Evolutionary conservation across 371 early-diverging fungal species (phyloP), one percentile per base, ranked within the genome.

Genomic region (Phascolomyces articulosus): DNA sequence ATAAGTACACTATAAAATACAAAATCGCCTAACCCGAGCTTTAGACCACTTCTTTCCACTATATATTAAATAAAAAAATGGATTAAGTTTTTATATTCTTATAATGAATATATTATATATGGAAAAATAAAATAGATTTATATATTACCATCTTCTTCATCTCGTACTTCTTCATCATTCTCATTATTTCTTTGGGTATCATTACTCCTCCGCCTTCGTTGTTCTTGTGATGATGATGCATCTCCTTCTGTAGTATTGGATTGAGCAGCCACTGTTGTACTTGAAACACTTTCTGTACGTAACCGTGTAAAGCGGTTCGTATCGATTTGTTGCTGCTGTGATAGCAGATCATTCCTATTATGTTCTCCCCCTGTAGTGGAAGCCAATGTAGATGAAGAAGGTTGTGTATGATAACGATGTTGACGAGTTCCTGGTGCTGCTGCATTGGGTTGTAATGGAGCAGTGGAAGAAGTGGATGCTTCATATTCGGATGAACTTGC

Each of bases 11-110:
- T 89, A 69, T 94, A 95, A 69, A 95, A 95, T 10, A 95, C 94
- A 82, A 95, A 95, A 68, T 95, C 95, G 20, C 95, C 95, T 51
- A 95, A 69, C 6, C 95, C 95, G 31, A 95, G 73, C 68, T 94
- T 94, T 23, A 95, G 69, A 13, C 94, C 94, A 15, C 85, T 80
- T 55, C 80, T 51, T 62, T 89, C 90, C 24, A 67, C 85, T 84
- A 76, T 20, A 55, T 23, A 41, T 28, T 18, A 51, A 44, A 15
- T 53, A 18, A 48, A 34, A 11, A 9, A 9, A 34, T 34, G 34
- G n/a, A n/a, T n/a, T n/a, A n/a, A n/a, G n/a, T n/a, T n/a, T n/a
- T n/a, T n/a, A n/a, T n/a, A n/a, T n/a, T n/a, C n/a, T n/a, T n/a
- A n/a, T n/a, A n/a, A 29, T 40, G 21, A 41, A 31, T 38, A 28